phyloP scores from a whole-genome alignment of 1,284 basidiomycete species.

The Ustilago xerochloae region DNA sequence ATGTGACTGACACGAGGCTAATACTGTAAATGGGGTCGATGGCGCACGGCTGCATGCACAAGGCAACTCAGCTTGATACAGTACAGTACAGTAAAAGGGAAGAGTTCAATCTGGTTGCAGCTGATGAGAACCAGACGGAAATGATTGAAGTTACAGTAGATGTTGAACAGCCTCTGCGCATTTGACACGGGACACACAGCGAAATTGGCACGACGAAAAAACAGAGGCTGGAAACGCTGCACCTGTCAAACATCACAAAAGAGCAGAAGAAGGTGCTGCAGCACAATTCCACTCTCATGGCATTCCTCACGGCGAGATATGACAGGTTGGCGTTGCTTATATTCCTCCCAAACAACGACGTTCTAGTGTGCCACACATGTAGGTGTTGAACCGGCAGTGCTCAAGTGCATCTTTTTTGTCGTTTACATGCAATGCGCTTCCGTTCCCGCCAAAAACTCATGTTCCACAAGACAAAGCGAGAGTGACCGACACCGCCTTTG shows the following conservation, averaged over 20 bases:
- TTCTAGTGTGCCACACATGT: background rate
- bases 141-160: conserved; percentile 11
- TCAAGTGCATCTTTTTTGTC: too few species aligned
- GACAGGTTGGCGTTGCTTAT: background rate
- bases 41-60: conserved; percentile 8
- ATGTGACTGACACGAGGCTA: background rate
- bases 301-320: too few species aligned
- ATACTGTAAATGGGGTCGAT: too few species aligned
- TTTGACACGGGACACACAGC: background rate
- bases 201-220: background rate
- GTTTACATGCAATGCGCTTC: background rate
- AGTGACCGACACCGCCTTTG: background rate
- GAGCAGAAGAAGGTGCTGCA: background rate
- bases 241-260: conserved; percentile 14
- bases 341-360: background rate
- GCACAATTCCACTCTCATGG: background rate
- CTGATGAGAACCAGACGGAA: too few species aligned
- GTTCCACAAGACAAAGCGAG: too few species aligned
- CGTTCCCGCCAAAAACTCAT: background rate
- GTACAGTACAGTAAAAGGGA: background rate
- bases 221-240: conserved; percentile 3
- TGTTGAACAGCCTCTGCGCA: conserved; percentile 10
- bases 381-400: background rate
- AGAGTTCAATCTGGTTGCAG: background rate
- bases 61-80: background rate